Conservation (phyloP, 192 early-diverging fungal species). For the Podochytrium sp. region DNA sequence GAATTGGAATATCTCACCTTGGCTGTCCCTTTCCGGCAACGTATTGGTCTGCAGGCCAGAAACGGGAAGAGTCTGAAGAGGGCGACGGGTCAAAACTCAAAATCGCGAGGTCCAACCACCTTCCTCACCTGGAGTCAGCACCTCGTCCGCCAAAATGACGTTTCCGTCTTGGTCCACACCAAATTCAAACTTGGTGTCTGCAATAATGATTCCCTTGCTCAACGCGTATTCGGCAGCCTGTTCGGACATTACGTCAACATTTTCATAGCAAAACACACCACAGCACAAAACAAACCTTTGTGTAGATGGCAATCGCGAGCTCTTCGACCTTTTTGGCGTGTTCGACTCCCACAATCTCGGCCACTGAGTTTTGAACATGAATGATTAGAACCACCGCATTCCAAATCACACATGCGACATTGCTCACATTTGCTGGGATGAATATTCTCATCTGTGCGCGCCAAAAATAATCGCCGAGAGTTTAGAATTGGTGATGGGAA, state of each 20-base stretch:
- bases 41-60: constrained; percentile 90
- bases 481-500: neutral
- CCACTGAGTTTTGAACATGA: constrained; percentile 47
- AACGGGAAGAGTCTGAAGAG: constrained; percentile 89
- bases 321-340: constrained; percentile 76
- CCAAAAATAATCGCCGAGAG: neutral
- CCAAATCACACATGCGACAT: neutral
- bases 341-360: constrained; percentile 82
- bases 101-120: too few relatives aligned
- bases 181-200: constrained; percentile 99
- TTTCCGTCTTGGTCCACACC: constrained; percentile 83
- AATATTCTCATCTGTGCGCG: constrained; percentile 93
- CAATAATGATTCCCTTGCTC: constrained; percentile 92
- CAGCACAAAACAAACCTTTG: constrained; percentile 41
- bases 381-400: neutral
- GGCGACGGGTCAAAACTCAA: too few relatives aligned
- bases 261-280: constrained; percentile 11
- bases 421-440: constrained; percentile 82
- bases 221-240: constrained; percentile 84
- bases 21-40: constrained; percentile 75
- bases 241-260: neutral
- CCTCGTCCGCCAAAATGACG: constrained; percentile 92
- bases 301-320: constrained; percentile 80
- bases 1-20: constrained; percentile 43
- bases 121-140: constrained; percentile 90